These are phyloP conservation scores for Angophora floribunda DNA, from an alignment of 345 rosid species.

Conservation along the genomic window DNA sequence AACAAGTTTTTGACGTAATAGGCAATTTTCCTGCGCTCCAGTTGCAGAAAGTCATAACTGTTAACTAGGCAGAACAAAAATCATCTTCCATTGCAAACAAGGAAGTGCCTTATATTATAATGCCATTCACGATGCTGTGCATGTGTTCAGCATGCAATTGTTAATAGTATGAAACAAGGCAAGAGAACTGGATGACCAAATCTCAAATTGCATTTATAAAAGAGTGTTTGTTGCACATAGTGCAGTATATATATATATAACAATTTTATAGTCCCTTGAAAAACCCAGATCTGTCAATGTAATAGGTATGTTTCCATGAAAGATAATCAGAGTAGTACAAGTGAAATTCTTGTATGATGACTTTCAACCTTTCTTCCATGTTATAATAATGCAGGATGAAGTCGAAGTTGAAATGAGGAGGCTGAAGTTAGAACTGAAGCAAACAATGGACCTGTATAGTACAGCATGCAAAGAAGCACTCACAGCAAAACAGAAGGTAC, in stretches of 20 bases:
- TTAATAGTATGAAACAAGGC: not conserved
- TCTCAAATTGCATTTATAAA: not conserved
- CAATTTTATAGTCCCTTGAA: not conserved
- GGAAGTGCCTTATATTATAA: not conserved
- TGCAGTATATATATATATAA: not conserved
- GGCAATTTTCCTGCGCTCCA: not conserved
- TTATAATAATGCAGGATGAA: slow-evolving; percentile 36
- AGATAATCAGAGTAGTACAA: not conserved
- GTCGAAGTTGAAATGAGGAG: slow-evolving; percentile 84
- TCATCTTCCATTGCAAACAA: not conserved
- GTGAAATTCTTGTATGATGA: not conserved
- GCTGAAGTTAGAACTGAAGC: slow-evolving; percentile 71
- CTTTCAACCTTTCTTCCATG: not conserved
- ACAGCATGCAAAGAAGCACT: slow-evolving; percentile 88
- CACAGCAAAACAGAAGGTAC: slow-evolving; percentile 72
- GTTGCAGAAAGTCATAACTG: not conserved
- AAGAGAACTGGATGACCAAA: not conserved
- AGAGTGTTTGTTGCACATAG: not conserved
- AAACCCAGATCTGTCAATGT: not conserved
- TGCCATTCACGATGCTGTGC: not conserved
- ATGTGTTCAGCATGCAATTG: not conserved
- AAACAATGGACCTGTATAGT: slow-evolving; percentile 76
- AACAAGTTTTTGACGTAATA: not conserved
- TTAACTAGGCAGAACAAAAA: not conserved
- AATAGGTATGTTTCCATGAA: not conserved